Base-by-base conservation (phyloP, 768 basidiomycete species). In the Pleurotus cornucopiae region DNA sequence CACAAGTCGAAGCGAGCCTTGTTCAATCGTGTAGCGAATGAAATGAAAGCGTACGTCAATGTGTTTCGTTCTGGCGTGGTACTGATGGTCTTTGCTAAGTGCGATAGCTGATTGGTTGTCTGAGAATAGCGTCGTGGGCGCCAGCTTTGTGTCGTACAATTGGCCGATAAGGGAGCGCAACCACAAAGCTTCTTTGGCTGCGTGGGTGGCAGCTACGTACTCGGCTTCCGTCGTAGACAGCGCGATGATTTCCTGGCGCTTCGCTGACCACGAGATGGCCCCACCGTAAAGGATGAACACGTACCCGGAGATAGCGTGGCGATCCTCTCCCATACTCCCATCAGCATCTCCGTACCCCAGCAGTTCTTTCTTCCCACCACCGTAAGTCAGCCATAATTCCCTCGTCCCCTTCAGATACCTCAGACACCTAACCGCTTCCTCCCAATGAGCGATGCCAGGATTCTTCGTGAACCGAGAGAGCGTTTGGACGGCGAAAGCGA, bases 381-480 rank as follows among this genome's bases (percentile, higher is more conserved):
- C 60, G 45, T 60, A 62, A 9, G 55, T 55, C 11, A 67, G 49
- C 16, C 53, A 54, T 4, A 59, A 18, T 16, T 53, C 46, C 23
- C 46, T 57, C 2, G 55, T 63, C 2, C 60, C 57, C 12, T 58
- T 55, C 14, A 79, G 60, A 58, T 77, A 80, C 1, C 63, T 63
- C 39, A 71, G 60, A 18, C 75, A 55, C 7, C 46, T 1, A 20
- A 48, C 48, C 0, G 25, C 55, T n/a, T 23, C 47, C 5, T 56
- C 46, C 47, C 55, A 25, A 12, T 30, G 58, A 57, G 56, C 56
- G 4, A 21, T 37, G 1, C 65, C 65, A 1, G 72, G 73, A 56
- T 73, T 73, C 9, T 60, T 47, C 16, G 63, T 51, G 64, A 69
- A 76, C 9, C 62, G 66, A 1, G 66, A 62, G 2, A 76, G 57